Evolutionary conservation across 1,139 yeast species (phyloP).

Genomic region (Diutina rugosa): DNA sequence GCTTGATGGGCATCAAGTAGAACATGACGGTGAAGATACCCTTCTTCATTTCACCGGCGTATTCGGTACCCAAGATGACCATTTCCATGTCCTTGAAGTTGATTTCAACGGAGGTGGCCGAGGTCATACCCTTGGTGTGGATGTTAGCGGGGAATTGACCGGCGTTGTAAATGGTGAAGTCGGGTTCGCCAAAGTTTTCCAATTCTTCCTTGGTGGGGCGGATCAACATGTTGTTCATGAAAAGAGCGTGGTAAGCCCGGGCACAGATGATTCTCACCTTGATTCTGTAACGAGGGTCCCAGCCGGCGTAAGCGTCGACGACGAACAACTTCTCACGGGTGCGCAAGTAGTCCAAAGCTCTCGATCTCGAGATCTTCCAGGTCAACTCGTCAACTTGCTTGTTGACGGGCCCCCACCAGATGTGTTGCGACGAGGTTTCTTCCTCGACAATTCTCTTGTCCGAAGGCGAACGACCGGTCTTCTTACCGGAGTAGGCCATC

Average conservation of each 20-base stretch:
- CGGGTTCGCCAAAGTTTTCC: conserved; percentile 89
- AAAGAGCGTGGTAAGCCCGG: conserved; percentile 95
- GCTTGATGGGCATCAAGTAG: conserved; percentile 93
- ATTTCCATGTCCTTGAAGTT: conserved; percentile 97
- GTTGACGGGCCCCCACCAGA: conserved; percentile 99
- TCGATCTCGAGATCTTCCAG: conserved; percentile 91
- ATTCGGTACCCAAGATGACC: conserved; percentile 97
- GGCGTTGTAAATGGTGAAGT: conserved; percentile 95
- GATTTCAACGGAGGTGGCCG: conserved; percentile 89
- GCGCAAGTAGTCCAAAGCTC: conserved; percentile 94
- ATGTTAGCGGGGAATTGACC: conserved; percentile 98
- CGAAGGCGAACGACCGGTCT: conserved; percentile 97
- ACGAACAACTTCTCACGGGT: conserved; percentile 91
- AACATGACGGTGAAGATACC: conserved; percentile 99
- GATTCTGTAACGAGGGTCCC: conserved; percentile 98
- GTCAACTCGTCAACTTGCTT: conserved; percentile 89
- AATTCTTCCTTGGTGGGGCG: conserved; percentile 89
- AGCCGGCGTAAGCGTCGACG: conserved; percentile 95
- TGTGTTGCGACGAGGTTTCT: conserved; percentile 64
- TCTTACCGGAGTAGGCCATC: conserved; percentile 89
- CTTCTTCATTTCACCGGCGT: conserved; percentile 99
- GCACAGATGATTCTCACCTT: conserved; percentile 97
- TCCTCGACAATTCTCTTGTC: conserved; percentile 98
- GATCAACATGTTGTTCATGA: conserved; percentile 97
- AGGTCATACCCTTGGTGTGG: conserved; percentile 95